Conservation (phyloP, 345 rosid genomes). For the Alliaria petiolata region DNA sequence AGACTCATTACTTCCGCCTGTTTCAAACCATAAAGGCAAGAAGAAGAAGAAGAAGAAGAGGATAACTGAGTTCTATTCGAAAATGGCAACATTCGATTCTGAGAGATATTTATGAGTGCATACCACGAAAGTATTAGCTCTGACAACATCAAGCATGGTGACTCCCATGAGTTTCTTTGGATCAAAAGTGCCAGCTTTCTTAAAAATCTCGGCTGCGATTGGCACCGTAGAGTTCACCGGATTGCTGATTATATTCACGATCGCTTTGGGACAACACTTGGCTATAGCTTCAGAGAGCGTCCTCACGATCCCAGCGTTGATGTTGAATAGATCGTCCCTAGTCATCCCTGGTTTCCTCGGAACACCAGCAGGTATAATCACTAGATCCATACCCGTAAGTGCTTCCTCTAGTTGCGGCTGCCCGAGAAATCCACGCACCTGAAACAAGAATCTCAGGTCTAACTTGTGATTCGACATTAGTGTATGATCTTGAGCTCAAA, state of each 20-base stretch:
- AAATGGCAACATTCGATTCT: not conserved
- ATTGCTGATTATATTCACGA: conserved; percentile 87
- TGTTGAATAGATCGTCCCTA: conserved; percentile 94
- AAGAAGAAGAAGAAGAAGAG: not conserved
- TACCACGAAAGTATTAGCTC: conserved; percentile 99
- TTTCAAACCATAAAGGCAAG: not conserved
- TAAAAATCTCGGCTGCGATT: conserved; percentile 89
- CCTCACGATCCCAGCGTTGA: conserved; percentile 92
- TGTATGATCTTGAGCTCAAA: not conserved
- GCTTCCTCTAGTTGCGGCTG: conserved; percentile 79
- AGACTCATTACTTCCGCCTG: conserved; percentile 82
- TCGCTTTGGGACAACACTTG: conserved; percentile 74
- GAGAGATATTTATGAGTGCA: not conserved
- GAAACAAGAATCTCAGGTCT: not conserved
- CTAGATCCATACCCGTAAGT: conserved; percentile 86
- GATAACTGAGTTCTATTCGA: not conserved
- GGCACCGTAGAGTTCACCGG: conserved; percentile 98
- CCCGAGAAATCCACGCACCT: conserved; percentile 98
- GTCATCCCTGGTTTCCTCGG: conserved; percentile 99
- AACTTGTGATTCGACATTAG: not conserved
- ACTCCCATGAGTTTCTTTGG: conserved; percentile 90
- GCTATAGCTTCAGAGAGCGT: conserved; percentile 87
- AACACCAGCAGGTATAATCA: conserved; percentile 92
- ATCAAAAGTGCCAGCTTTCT: conserved; percentile 82
- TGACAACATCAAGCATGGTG: conserved; percentile 92